These are phyloP conservation scores for Withania somnifera DNA, from an alignment of 305 asterid species.

Conservation along the genomic window DNA sequence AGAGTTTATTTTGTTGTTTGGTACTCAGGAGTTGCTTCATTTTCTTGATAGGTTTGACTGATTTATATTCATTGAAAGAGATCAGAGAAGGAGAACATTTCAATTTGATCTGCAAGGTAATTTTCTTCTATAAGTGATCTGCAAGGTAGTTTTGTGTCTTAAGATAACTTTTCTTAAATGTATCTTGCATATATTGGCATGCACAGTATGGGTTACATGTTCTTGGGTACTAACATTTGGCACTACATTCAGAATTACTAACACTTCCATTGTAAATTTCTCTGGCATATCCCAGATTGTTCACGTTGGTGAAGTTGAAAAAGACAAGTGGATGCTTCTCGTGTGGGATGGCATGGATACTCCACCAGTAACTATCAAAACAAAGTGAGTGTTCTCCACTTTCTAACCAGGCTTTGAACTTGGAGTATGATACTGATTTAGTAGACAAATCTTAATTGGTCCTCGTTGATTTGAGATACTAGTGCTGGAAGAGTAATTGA, in stretches of 20 bases:
- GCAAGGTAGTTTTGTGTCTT: conserved; percentile 46
- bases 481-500: neutral
- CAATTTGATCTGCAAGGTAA: conserved; percentile 73
- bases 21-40: conserved; percentile 1
- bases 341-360: conserved; percentile 91
- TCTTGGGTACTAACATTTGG: neutral
- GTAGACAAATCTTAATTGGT: neutral
- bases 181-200: neutral
- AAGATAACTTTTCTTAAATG: neutral
- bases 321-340: conserved; percentile 50
- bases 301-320: conserved; percentile 37
- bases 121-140: conserved; percentile 13
- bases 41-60: conserved; percentile 33
- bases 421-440: neutral
- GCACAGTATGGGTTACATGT: neutral
- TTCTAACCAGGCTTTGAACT: neutral
- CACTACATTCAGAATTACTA: neutral
- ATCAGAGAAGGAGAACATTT: conserved; percentile 41
- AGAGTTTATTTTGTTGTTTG: neutral
- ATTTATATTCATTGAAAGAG: conserved; percentile 29
- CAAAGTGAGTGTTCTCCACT: conserved; percentile 36
- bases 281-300: conserved; percentile 36
- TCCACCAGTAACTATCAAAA: conserved; percentile 41
- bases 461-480: neutral
- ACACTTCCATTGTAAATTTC: neutral